Percentiles rank a stretch among this genome's conserved stretches.
These are phyloP conservation scores for Helianthus annuus DNA, from an alignment of 129 eudicot species.

Conservation along the genomic window DNA sequence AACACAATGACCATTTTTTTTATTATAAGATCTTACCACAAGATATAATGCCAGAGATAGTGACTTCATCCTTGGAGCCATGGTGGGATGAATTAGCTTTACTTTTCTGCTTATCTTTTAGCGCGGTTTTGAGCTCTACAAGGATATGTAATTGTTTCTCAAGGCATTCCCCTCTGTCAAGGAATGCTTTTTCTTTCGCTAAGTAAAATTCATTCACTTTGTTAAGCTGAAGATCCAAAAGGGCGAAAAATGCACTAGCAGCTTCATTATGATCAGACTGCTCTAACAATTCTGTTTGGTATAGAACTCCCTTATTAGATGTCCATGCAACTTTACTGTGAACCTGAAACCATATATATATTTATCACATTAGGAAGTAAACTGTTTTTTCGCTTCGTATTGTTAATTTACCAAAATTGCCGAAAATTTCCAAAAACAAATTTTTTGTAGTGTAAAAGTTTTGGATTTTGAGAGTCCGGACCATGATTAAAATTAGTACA, in stretches of 20 bases:
- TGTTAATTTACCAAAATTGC: no score
- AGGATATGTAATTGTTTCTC: conserved; percentile 75
- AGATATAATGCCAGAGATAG: conserved; percentile 72
- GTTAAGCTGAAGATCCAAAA: conserved; percentile 86
- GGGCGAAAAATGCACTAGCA: conserved; percentile 65
- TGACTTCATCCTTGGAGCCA: conserved; percentile 65
- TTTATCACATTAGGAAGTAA: conserved; percentile 9
- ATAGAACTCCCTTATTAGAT: conserved; percentile 58
- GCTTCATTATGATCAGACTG: conserved; percentile 71
- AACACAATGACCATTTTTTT: conserved; percentile 21
- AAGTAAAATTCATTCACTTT: conserved; percentile 86
- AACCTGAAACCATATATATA: conserved; percentile 48
- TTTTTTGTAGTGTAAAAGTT: no score
- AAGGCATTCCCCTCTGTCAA: conserved; percentile 78
- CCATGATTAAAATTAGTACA: background rate
- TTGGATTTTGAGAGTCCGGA: no score
- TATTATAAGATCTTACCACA: conserved; percentile 53
- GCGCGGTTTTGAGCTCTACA: conserved; percentile 58
- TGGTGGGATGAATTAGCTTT: conserved; percentile 45
- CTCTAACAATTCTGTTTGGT: conserved; percentile 87
- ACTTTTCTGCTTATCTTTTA: conserved; percentile 42
- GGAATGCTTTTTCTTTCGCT: conserved; percentile 76
- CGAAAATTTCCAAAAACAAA: no score
- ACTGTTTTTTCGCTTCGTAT: no score
- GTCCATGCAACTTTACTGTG: conserved; percentile 69